These are phyloP conservation scores for Parafenestella ontariensis DNA, from an alignment of 2,329 filamentous ascomycete species.

Conservation along the genomic window DNA sequence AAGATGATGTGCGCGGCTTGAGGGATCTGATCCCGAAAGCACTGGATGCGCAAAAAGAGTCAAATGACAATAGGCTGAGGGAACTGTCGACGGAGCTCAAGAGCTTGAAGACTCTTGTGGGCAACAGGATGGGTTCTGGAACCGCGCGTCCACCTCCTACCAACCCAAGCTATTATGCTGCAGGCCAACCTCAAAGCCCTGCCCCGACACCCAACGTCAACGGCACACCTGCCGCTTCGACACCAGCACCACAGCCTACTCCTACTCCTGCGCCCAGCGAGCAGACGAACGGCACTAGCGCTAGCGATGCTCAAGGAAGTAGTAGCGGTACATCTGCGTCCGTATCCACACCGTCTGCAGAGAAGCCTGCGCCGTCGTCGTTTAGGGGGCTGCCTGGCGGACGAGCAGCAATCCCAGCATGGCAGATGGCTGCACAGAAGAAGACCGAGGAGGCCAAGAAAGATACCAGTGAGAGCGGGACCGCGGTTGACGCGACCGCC, in stretches of 20 bases:
- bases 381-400: constrained; percentile 44
- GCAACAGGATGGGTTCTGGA: constrained; percentile 61
- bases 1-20: constrained; percentile 82
- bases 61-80: constrained; percentile 78
- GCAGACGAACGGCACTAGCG: constrained; percentile 24
- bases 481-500: constrained; percentile 40
- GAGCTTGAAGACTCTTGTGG: constrained; percentile 88
- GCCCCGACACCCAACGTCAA: constrained; percentile 36
- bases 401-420: constrained; percentile 58
- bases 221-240: constrained; percentile 28
- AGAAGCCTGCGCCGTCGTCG: constrained; percentile 39
- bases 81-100: constrained; percentile 88
- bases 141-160: constrained; percentile 35
- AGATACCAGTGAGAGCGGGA: constrained; percentile 50
- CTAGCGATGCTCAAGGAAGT: constrained; percentile 29
- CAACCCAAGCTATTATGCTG: constrained; percentile 33
- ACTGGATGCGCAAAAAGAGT: constrained; percentile 84
- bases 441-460: constrained; percentile 55
- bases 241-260: constrained; percentile 21
- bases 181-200: constrained; percentile 23
- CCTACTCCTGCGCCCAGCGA: constrained; percentile 26
- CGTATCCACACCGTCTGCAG: constrained; percentile 31
- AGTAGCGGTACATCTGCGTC: constrained; percentile 20
- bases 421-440: constrained; percentile 61
- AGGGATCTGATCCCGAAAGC: constrained; percentile 88